A percentile compares a stretch with the other conserved stretches of the same genome.
phyloP scores from a whole-genome alignment of 805 yeast species.

The Schwanniomyces pseudopolymorphus region DNA sequence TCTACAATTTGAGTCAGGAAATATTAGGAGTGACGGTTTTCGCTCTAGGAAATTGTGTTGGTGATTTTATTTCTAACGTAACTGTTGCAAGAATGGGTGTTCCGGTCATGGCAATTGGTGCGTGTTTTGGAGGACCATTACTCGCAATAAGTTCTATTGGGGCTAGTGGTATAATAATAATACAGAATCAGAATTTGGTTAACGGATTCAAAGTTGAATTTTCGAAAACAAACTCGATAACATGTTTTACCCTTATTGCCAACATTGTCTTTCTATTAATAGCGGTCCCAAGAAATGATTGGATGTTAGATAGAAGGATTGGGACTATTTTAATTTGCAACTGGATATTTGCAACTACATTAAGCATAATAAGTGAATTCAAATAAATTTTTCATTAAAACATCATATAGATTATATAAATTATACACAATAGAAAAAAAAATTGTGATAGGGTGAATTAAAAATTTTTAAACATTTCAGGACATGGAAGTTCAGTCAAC shows the following conservation, averaged over 20 bases:
- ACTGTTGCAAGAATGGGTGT: conserved; percentile 80
- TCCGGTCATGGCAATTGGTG: conserved; percentile 90
- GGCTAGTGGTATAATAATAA: conserved; percentile 53
- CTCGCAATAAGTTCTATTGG: conserved; percentile 83
- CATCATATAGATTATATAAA: not conserved
- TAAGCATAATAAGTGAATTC: conserved; percentile 26
- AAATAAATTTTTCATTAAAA: conserved; percentile 1
- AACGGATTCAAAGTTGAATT: conserved; percentile 16
- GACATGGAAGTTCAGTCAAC: conserved; percentile 43
- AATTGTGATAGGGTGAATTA: not conserved
- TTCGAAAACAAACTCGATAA: conserved; percentile 20
- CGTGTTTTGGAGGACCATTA: conserved; percentile 93
- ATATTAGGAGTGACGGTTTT: conserved; percentile 83
- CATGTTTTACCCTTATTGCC: conserved; percentile 18
- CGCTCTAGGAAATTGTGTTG: conserved; percentile 90
- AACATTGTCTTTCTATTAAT: conserved; percentile 20
- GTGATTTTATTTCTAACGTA: conserved; percentile 82
- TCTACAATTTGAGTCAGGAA: conserved; percentile 67
- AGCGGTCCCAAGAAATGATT: conserved; percentile 20
- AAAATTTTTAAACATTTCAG: no score
- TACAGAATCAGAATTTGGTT: conserved; percentile 7
- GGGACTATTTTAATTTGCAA: conserved; percentile 29
- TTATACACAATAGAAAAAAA: no score
- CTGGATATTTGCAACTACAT: conserved; percentile 28
- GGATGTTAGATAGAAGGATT: conserved; percentile 35